Evolutionary conservation across 805 yeast genomes (phyloP).

Genomic region (Wickerhamiella lipophila): DNA sequence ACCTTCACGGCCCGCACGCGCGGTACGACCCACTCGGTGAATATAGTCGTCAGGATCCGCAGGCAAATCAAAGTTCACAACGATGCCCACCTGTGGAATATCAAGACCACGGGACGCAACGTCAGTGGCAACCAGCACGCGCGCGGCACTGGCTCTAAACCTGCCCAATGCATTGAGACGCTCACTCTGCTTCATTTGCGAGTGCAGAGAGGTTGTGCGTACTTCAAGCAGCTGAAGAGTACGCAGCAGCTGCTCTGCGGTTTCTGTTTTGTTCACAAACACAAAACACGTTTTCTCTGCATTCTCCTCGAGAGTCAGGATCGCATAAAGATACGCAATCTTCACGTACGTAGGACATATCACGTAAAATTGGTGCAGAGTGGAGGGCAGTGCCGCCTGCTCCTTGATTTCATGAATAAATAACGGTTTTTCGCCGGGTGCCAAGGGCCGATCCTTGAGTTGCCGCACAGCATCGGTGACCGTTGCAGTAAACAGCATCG

Average conservation of each 20-base stretch:
- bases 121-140: slow-evolving; percentile 87
- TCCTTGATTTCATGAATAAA: slow-evolving; percentile 65
- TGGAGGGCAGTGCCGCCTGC: slow-evolving; percentile 68
- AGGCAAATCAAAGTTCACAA: slow-evolving; percentile 84
- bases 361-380: slow-evolving; percentile 51
- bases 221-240: slow-evolving; percentile 60
- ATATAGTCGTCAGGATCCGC: slow-evolving; percentile 94
- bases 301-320: slow-evolving; percentile 51
- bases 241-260: slow-evolving; percentile 79
- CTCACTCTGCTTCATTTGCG: slow-evolving; percentile 88
- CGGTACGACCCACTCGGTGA: slow-evolving; percentile 97
- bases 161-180: slow-evolving; percentile 84
- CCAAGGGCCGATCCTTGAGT: slow-evolving; percentile 49
- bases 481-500: slow-evolving; percentile 87
- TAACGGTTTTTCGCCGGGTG: slow-evolving; percentile 43
- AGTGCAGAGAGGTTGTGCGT: slow-evolving; percentile 80
- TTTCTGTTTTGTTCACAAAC: slow-evolving; percentile 79
- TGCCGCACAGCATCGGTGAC: slow-evolving; percentile 84
- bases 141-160: slow-evolving; percentile 88
- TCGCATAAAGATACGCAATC: slow-evolving; percentile 69
- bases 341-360: slow-evolving; percentile 79
- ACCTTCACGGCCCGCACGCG: slow-evolving; percentile 91
- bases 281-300: slow-evolving; percentile 61
- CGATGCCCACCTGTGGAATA: slow-evolving; percentile 84
- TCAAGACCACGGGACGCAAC: slow-evolving; percentile 97